Percentiles rank a stretch among this genome's conserved stretches.
These are phyloP conservation scores for Tetracladium maxilliforme DNA, from an alignment of 2,329 filamentous ascomycete genomes.

Conservation along the genomic window DNA sequence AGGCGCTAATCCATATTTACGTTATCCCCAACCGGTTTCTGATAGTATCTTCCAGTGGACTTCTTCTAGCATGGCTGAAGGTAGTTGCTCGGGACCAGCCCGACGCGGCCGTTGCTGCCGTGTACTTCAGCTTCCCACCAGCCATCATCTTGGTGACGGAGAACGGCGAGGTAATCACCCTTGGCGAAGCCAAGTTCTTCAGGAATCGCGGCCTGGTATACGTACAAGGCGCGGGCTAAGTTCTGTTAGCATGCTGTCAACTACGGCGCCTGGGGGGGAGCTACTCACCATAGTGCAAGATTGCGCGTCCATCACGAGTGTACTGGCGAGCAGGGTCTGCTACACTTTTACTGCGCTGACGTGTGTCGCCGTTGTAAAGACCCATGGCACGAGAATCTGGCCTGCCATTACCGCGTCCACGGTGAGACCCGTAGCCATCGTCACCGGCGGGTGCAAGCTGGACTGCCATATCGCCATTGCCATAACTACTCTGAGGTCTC, in stretches of 20 bases:
- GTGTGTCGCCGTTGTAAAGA: slow-evolving; percentile 14
- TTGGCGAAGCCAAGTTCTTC: slow-evolving; percentile 90
- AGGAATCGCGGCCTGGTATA: slow-evolving; percentile 87
- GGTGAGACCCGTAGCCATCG: slow-evolving; percentile 42
- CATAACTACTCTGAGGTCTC: slow-evolving; percentile 31
- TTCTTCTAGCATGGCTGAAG: no score
- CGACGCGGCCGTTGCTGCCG: slow-evolving; percentile 42
- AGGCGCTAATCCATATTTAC: no score
- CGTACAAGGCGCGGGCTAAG: slow-evolving; percentile 80
- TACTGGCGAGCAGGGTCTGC: slow-evolving; percentile 72
- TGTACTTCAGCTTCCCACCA: slow-evolving; percentile 99
- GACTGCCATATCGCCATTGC: slow-evolving; percentile 40
- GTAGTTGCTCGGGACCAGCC: slow-evolving; percentile 56
- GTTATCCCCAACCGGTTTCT: no score
- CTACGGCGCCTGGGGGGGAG: slow-evolving; percentile 1
- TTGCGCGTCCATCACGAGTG: slow-evolving; percentile 72
- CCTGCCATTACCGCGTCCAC: slow-evolving; percentile 33
- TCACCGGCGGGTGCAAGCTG: slow-evolving; percentile 43
- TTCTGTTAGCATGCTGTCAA: slow-evolving; percentile 8
- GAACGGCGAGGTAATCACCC: slow-evolving; percentile 77
- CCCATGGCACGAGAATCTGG: slow-evolving; percentile 24
- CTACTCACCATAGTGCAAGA: slow-evolving; percentile 84
- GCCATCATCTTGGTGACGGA: slow-evolving; percentile 88
- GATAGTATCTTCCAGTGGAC: no score
- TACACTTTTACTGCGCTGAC: slow-evolving; percentile 66